Percentiles rank a stretch among this genome's conserved stretches.
Evolutionary conservation across 441 rosid genomes (phyloP).

Genomic region (Capsella rubella): DNA sequence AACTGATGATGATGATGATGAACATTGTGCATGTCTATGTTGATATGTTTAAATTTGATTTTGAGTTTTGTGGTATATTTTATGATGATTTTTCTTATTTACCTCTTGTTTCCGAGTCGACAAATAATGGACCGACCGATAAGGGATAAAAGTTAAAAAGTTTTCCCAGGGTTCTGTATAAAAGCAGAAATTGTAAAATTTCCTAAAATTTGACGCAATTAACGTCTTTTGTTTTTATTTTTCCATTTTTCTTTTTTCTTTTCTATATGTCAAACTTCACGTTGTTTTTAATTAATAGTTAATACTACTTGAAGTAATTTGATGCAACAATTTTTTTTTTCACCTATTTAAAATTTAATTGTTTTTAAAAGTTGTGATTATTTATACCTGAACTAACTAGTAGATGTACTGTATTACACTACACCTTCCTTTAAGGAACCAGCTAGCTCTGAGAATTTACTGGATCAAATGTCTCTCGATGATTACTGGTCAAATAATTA

Average conservation of each 20-base stretch:
- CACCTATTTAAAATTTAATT: background rate
- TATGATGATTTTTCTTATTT: conserved; percentile 30
- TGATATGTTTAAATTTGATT: conserved; percentile 34
- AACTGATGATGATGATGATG: conserved; percentile 12
- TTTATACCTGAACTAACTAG: background rate
- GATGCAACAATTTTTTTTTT: background rate
- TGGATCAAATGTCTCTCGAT: background rate
- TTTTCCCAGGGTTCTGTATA: conserved; percentile 38
- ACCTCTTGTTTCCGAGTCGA: conserved; percentile 40
- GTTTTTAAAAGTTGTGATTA: background rate
- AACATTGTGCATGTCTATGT: conserved; percentile 29
- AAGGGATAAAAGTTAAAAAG: conserved; percentile 36
- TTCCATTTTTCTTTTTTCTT: background rate
- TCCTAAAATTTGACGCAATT: conserved; percentile 29
- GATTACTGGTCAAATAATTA: conserved; percentile 8
- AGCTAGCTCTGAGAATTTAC: background rate
- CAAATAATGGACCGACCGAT: conserved; percentile 42
- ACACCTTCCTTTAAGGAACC: background rate
- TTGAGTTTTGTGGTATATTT: conserved; percentile 42
- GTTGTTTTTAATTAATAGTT: too few relatives aligned
- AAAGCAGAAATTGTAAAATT: conserved; percentile 37
- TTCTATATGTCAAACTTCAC: background rate
- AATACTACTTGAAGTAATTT: background rate
- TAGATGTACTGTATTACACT: background rate
- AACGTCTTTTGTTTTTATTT: conserved; percentile 7